Base-by-base conservation (phyloP, 1,284 basidiomycete species). In the Ustilago cynodontis region DNA sequence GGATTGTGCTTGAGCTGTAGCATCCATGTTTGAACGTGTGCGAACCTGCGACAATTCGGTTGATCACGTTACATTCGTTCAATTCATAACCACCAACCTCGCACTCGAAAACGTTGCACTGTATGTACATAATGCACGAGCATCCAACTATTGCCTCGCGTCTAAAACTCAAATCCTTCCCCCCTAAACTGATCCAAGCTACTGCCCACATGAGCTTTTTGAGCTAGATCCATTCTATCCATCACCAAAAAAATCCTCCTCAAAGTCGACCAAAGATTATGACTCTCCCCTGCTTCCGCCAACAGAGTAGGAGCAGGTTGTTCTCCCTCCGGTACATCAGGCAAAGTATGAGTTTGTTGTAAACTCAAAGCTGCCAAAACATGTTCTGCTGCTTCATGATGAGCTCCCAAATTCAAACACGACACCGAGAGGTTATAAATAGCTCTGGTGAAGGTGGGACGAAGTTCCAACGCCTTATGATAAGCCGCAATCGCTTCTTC, bases 351-450 rank as follows among this genome's bases (percentile, higher is more conserved):
- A 33, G 86, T 83, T 59, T 87, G 86, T 92, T 90, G 96, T 80
- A 98, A 88, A 1, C 91, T 90, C n/a, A 99, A 88, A 0, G 94
- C 97, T 65, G 93, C 93, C 60, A 99, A 88, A 86, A 99, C 93
- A 86, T 99, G 97, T 82, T 99, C 97, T 2, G 94, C 94, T 0
- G 97, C 96, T 88, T 99, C 96, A 82, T 94, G 92, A 86, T 94
- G 91, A 8, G 95, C 94, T 20, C 95, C 95, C 55, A 99, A 95
- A 85, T 99, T 99, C 72, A 99, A 87, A 93, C 95, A 98, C 22
- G 95, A 94, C 26, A 98, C 95, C 39, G 94, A 95, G 37, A 99
- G 93, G 84, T 99, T 99, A 86, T 97, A 98, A 39, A 98, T 95
- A 7, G 96, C 97, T 13, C 97, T 91, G 0, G 97, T 98, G 85